Conservation (phyloP, 2,329 filamentous ascomycete genomes). For the Tolypocladium capitatum region DNA sequence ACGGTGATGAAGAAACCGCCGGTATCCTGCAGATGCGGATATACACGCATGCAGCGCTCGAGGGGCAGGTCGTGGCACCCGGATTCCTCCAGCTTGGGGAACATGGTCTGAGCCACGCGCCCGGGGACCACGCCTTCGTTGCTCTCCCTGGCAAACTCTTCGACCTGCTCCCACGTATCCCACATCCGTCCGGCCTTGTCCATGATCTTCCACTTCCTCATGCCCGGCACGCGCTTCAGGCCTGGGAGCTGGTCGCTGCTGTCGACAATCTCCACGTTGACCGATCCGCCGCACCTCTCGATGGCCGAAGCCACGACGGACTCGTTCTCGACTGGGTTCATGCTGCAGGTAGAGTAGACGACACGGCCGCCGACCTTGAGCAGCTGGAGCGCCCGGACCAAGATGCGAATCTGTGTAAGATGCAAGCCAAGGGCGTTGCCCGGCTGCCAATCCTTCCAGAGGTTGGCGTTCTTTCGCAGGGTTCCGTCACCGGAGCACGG, state of each 20-base stretch:
- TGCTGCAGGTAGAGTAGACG: slow-evolving; percentile 96
- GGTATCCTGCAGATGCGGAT: slow-evolving; percentile 90
- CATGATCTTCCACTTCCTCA: slow-evolving; percentile 82
- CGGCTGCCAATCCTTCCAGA: slow-evolving; percentile 93
- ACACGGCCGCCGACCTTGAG: slow-evolving; percentile 88
- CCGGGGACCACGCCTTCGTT: slow-evolving; percentile 43
- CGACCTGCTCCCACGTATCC: slow-evolving; percentile 70
- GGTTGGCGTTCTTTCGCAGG: slow-evolving; percentile 76
- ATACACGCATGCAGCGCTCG: slow-evolving; percentile 84
- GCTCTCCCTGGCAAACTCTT: slow-evolving; percentile 51
- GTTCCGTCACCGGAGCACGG: slow-evolving; percentile 96
- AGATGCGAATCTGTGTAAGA: slow-evolving; percentile 73
- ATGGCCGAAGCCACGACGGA: slow-evolving; percentile 81
- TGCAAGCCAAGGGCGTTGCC: slow-evolving; percentile 80
- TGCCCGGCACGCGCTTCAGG: slow-evolving; percentile 62
- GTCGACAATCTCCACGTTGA: slow-evolving; percentile 74
- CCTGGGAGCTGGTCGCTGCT: slow-evolving; percentile 65
- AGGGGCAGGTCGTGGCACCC: slow-evolving; percentile 57
- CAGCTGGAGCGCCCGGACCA: slow-evolving; percentile 87
- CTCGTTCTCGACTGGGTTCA: slow-evolving; percentile 98
- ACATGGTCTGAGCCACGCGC: slow-evolving; percentile 70
- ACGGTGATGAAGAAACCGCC: slow-evolving; percentile 97
- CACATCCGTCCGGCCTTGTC: slow-evolving; percentile 72
- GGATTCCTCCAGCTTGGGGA: slow-evolving; percentile 46
- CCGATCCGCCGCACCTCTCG: slow-evolving; percentile 70